Base-by-base conservation (phyloP, 495 filamentous ascomycete species). In the Neurospora sp. region DNA sequence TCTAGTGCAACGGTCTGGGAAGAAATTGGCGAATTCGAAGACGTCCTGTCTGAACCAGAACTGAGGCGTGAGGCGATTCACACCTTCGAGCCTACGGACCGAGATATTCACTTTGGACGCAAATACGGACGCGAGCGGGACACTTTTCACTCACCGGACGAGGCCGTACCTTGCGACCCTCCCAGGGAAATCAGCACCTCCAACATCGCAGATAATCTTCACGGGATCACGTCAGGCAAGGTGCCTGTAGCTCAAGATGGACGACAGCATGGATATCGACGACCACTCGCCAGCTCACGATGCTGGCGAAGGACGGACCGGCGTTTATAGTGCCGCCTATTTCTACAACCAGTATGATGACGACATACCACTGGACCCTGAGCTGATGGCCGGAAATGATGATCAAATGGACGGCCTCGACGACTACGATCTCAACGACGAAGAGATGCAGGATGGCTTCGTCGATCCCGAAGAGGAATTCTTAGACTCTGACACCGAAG, bases 401-500 rank as follows among this genome's bases (percentile, higher is more conserved):
- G 73, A 73, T 31, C 20, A 70, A 41, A 20, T 73, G 31, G 70
- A 69, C 27, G 46, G 73, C 69, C 70, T 74, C 37, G 71, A 71
- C 23, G 72, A 73, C 12, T 74, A 77, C 41, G 77, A 76, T 11
- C 72, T 42, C 39, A 73, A 66, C 69, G 78, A 66, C 7, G 23
- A 16, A 66, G 5, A 83, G 70, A 71, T 80, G 20, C 84, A 83
- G 4, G 79, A 82, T 37, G 79, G 79, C 16, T 14, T 4, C 35
- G 54, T 31, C 27, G 54, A 66, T 1, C 23, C 12, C 23, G 54
- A 66, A 18, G 54, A 66, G 27, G 54, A 66, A 66, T 66, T 66
- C 27, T 2, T 66, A 66, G 80, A 83, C 70, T 85, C 83, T 6
- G 83, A 85, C 41, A 75, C 78, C 20, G 76, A 78, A 39, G 79